phyloP scores from a whole-genome alignment of 1,284 basidiomycete species.

The Cronartium quercuum region DNA sequence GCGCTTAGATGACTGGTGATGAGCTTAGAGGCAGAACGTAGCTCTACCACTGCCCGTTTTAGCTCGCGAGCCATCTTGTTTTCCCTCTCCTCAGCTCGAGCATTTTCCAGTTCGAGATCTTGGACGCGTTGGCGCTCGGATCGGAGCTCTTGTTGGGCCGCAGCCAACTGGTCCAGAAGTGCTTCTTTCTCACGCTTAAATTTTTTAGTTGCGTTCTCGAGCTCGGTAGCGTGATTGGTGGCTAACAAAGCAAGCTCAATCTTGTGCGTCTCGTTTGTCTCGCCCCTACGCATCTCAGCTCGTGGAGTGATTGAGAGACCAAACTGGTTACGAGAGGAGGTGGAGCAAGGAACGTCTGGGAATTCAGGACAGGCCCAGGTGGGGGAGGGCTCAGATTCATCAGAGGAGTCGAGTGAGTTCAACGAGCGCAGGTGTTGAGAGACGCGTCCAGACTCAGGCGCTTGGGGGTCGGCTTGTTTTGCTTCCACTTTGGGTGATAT shows the following conservation, averaged over 20 bases:
- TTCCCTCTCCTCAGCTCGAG: conserved; percentile 4
- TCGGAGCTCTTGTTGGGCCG: too few relatives aligned
- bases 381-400: background rate
- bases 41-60: conserved; percentile 25
- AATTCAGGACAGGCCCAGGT: background rate
- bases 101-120: conserved; percentile 10
- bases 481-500: background rate
- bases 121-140: too few relatives aligned
- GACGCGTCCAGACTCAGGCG: background rate
- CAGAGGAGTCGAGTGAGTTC: background rate
- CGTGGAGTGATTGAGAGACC: too few relatives aligned
- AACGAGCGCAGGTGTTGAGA: background rate
- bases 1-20: too few relatives aligned
- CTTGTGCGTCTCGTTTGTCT: too few relatives aligned
- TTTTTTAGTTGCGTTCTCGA: too few relatives aligned
- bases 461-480: background rate
- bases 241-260: too few relatives aligned
- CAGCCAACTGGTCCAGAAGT: too few relatives aligned
- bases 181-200: too few relatives aligned
- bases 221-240: too few relatives aligned
- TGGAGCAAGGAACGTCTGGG: background rate
- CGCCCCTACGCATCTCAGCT: too few relatives aligned
- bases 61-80: conserved; percentile 20
- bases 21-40: background rate
- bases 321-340: background rate